Percentiles rank a stretch among this genome's conserved stretches.
Conservation (phyloP, 139 green algal species). For the Eudorina sp. region DNA sequence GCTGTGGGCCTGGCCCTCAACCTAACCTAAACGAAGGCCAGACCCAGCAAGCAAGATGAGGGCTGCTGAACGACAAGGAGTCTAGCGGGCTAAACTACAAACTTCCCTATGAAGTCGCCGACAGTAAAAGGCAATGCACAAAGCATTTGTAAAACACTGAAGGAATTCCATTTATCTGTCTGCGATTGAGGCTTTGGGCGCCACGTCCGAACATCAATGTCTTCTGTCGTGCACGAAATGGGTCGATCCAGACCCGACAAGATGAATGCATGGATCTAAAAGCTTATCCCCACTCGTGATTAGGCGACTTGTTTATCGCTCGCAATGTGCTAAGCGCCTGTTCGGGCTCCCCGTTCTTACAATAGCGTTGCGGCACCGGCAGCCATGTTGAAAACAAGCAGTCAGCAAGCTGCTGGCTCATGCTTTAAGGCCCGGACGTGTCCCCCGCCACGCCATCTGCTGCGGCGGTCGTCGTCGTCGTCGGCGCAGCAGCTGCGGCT, state of each 20-base stretch:
- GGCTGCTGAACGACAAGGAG: too few relatives aligned
- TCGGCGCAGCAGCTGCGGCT: neutral
- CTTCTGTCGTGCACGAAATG: too few relatives aligned
- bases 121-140: too few relatives aligned
- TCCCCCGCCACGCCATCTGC: neutral
- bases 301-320: neutral
- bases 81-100: too few relatives aligned
- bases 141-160: too few relatives aligned
- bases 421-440: neutral
- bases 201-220: too few relatives aligned
- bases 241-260: too few relatives aligned
- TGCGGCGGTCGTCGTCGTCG: neutral
- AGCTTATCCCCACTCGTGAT: too few relatives aligned
- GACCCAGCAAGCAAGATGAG: conserved; percentile 28
- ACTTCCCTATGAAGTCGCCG: too few relatives aligned
- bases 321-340: neutral
- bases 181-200: too few relatives aligned
- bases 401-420: conserved; percentile 12
- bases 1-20: conserved; percentile 14
- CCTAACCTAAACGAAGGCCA: conserved; percentile 7
- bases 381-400: conserved; percentile 16
- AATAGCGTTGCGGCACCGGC: neutral
- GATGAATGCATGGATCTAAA: too few relatives aligned
- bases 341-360: neutral
- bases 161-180: too few relatives aligned